Conservation (phyloP, 2,329 filamentous ascomycete genomes). For the Ophiostoma perfectum region DNA sequence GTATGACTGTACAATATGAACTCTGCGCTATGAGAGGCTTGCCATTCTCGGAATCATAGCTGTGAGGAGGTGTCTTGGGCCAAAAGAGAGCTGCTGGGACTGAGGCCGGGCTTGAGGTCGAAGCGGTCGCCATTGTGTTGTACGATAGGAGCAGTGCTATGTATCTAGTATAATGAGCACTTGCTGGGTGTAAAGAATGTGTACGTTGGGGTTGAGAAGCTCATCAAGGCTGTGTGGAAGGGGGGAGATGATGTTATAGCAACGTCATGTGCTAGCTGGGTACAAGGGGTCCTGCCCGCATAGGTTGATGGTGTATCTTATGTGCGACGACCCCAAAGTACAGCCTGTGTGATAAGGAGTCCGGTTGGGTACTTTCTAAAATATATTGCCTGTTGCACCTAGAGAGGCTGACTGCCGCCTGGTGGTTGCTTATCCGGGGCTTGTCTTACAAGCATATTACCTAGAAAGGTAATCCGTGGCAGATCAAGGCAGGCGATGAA, state of each 20-base stretch:
- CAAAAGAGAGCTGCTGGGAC: not conserved
- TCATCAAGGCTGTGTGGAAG: not conserved
- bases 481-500: not conserved
- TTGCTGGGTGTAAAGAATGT: not conserved
- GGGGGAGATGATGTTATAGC: not conserved
- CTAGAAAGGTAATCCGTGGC: not conserved
- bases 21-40: not conserved
- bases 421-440: not conserved
- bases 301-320: not conserved
- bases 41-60: conserved; percentile 9
- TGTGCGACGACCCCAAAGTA: not conserved
- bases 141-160: too few species aligned
- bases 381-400: not conserved
- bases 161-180: not conserved
- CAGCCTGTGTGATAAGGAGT: not conserved
- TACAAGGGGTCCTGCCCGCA: not conserved
- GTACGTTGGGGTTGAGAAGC: not conserved
- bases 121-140: conserved; percentile 11
- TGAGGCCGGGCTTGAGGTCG: not conserved
- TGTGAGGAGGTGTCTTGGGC: conserved; percentile 10
- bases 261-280: not conserved
- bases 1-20: not conserved
- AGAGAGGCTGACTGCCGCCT: not conserved
- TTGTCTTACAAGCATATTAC: conserved; percentile 1
- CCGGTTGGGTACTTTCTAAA: not conserved